phyloP scores from a whole-genome alignment of 1,284 basidiomycete genomes.

The Rhizoctonia solani region DNA sequence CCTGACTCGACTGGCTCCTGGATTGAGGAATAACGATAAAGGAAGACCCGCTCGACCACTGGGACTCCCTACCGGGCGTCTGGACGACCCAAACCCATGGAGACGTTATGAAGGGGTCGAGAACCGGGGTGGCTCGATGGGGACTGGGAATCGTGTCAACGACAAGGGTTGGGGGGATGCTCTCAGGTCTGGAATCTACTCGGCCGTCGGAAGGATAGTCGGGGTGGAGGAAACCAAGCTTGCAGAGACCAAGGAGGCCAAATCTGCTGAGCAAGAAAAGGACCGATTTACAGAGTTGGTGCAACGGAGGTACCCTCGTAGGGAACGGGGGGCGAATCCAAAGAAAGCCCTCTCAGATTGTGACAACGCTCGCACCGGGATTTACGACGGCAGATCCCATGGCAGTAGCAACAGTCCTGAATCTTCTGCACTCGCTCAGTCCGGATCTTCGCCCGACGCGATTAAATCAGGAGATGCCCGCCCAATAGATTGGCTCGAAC shows the following conservation, averaged over 20 bases:
- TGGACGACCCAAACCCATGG: slow-evolving; percentile 27
- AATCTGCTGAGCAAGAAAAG: background rate
- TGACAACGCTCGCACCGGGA: background rate
- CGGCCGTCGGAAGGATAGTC: slow-evolving; percentile 9
- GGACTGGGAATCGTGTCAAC: background rate
- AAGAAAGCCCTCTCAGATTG: background rate
- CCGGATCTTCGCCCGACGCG: too few relatives aligned
- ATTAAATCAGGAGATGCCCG: too few relatives aligned
- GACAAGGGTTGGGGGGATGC: slow-evolving; percentile 1
- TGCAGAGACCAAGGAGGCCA: background rate
- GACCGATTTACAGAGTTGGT: slow-evolving; percentile 8
- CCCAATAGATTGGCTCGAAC: too few relatives aligned
- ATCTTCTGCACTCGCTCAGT: too few relatives aligned
- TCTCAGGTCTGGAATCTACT: slow-evolving; percentile 8
- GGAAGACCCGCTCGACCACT: slow-evolving; percentile 2
- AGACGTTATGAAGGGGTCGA: slow-evolving; percentile 18
- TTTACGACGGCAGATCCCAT: background rate
- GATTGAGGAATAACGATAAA: too few relatives aligned
- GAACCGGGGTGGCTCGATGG: background rate
- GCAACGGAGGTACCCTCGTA: background rate
- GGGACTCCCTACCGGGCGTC: background rate
- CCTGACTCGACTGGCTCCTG: too few relatives aligned
- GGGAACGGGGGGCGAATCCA: background rate
- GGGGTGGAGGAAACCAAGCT: background rate
- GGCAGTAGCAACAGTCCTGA: background rate